Evolutionary conservation across 2,329 filamentous ascomycete species (phyloP), one percentile per base, ranked within the genome.

Genomic region (Cyphellophora europaea): DNA sequence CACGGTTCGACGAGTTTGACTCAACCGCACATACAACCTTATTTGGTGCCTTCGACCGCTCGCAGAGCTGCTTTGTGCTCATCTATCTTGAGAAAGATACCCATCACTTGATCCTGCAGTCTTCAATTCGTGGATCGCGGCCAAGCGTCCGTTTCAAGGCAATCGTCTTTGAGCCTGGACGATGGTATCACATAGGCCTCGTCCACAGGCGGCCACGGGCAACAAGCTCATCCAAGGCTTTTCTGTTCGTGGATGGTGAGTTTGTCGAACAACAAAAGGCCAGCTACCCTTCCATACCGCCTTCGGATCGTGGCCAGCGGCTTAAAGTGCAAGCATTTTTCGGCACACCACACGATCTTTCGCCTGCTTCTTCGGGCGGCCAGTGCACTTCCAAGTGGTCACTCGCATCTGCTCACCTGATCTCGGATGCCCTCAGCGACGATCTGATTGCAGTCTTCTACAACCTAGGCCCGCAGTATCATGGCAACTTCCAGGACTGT

Each of bases 401-500:
- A 5, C 64, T 98, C 37, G 88, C 87, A 16, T 88, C 84, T 32
- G 87, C 87, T 1, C 84, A 95, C 56, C 65, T 98, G 4, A 87
- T 95, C 43, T 82, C 89, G 38, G 85, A 94, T 40, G 74, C 79
- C 0, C 66, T 95, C 21, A 94, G 86, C 40, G 89, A 96, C 53
- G 91, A 98, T 56, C 74, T 93, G 41, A 69, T 98, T 36, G 81
- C 89, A 10, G 91, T 98, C 1, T 85, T 94, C 51, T 85, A 82
- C 54, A 83, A 88, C 32, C 77, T 98, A 12, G 89, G 91, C 0
- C 82, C 87, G 15, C 77, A 86, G 31, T 98, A 98, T 49, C 80
- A 86, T 52, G 91, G 91, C 11, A 98, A 98, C 54, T 94, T 93
- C 49, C 91, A 98, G 59, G 91, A 98, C 53, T 91, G 86, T 48